phyloP scores from a whole-genome alignment of 768 basidiomycete genomes.

The Suillus plorans region DNA sequence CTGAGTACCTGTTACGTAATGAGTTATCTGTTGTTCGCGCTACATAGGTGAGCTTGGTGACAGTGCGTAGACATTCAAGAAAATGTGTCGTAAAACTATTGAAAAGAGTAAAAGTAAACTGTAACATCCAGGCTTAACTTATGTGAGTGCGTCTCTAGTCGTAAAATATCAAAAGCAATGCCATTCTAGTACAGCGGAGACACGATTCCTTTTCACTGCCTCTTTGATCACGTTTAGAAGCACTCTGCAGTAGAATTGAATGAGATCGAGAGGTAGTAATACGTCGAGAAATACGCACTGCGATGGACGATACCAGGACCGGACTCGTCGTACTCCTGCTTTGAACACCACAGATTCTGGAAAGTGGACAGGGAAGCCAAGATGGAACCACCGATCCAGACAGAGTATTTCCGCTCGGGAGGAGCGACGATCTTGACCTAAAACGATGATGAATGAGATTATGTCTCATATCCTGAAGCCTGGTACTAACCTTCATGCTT shows the following conservation, averaged over 20 bases:
- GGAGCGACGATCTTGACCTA: constrained; percentile 91
- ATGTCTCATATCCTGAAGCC: background rate
- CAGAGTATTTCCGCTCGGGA: constrained; percentile 92
- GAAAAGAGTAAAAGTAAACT: background rate
- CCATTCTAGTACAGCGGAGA: constrained; percentile 27
- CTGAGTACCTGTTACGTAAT: background rate
- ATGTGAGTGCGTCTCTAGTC: background rate
- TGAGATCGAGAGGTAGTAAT: background rate
- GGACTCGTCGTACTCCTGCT: constrained; percentile 89
- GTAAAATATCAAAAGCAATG: constrained; percentile 14
- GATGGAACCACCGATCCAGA: constrained; percentile 91
- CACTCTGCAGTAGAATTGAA: constrained; percentile 17
- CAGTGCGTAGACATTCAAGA: background rate
- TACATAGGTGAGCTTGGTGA: too few species aligned
- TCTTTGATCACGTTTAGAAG: constrained; percentile 21
- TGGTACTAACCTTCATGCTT: constrained; percentile 72
- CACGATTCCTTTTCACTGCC: constrained; percentile 23
- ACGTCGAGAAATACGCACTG: constrained; percentile 44
- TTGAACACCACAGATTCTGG: constrained; percentile 95
- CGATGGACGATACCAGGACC: constrained; percentile 80
- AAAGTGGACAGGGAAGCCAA: constrained; percentile 90
- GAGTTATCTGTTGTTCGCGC: background rate
- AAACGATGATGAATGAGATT: constrained; percentile 5
- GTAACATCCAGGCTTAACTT: background rate
- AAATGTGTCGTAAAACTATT: background rate